Evolutionary conservation across 495 filamentous ascomycete genomes (phyloP), one percentile per base, ranked within the genome.

Genomic region (Acidomyces sp.): DNA sequence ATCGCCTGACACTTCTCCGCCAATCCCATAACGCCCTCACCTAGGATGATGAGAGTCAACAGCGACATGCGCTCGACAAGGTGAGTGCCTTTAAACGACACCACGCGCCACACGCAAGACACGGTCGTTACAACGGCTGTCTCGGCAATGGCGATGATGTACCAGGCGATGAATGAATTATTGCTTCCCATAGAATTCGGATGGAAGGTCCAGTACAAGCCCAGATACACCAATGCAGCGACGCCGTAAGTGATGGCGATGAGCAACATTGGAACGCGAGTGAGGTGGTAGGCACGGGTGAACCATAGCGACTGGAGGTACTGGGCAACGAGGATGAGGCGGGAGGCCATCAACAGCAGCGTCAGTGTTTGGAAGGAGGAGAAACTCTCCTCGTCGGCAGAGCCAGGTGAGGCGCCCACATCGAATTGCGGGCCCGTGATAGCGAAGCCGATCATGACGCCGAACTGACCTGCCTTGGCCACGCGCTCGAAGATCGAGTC

Each of bases 1-100:
- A 74, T 69, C 37, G 67, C 66, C 50, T 71, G 73, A 37, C 73
- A 67, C 48, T 72, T 60, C 47, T 63, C 64, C 15, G 57, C 60
- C 12, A 60, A 42, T n/a, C 63, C 64, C 37, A 67, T 70, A 24
- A 78, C 66, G 21, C 76, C 75, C 58, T 81, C 76, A 16, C 78
- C 78, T 34, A 82, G 67, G 41, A 80, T 77, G 49, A 80, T 80
- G 33, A 82, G 63, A 0, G 77, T 81, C 6, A 81, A 62, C 9
- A 82, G 67, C 3, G 71, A 70, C 68, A 81, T 71, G 29, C 78
- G 65, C 41, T 78, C 69, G 34, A 76, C 72, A 42, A 82, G 57
- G 52, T 79, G 74, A 9, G 75, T 79, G 26, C 72, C 65, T 53
- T 78, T 68, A 56, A 82, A 77, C 37, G 68, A 74, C 33, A 82